A percentile compares a stretch with the other conserved stretches of the same genome.
These are phyloP conservation scores for Trametes villosa DNA, from an alignment of 768 basidiomycete genomes.

Conservation along the genomic window DNA sequence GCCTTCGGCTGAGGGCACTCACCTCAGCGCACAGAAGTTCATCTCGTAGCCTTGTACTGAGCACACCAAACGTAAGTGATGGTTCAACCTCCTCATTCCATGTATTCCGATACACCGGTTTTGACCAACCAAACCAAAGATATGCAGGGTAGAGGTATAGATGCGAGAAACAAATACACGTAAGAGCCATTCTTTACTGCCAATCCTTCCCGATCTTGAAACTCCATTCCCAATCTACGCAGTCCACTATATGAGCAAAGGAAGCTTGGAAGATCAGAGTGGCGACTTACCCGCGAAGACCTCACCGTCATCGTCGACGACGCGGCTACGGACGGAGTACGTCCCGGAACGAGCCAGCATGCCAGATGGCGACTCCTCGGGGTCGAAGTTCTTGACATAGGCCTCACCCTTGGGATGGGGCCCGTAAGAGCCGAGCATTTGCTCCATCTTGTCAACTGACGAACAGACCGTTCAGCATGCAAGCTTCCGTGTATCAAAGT, in stretches of 20 bases:
- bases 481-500: constrained; percentile 6
- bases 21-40: too few species aligned
- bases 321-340: constrained; percentile 79
- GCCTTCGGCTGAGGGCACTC: too few species aligned
- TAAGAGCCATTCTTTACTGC: constrained; percentile 46
- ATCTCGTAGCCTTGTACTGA: too few species aligned
- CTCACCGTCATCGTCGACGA: constrained; percentile 85
- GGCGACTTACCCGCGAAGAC: constrained; percentile 71
- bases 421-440: constrained; percentile 95
- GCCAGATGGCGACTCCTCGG: constrained; percentile 72
- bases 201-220: constrained; percentile 96
- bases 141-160: constrained; percentile 24
- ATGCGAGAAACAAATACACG: constrained; percentile 32
- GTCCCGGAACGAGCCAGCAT: constrained; percentile 81
- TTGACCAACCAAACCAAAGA: constrained; percentile 19
- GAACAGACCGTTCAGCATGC: neutral
- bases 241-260: too few species aligned
- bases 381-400: constrained; percentile 77
- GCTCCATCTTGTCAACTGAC: constrained; percentile 89
- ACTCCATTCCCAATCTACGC: constrained; percentile 4
- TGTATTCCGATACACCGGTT: constrained; percentile 24
- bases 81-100: neutral
- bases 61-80: neutral
- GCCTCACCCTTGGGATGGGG: constrained; percentile 66
- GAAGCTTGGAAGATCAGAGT: neutral